Conservation (phyloP, 805 yeast species). For the Yarrowia sp. region DNA sequence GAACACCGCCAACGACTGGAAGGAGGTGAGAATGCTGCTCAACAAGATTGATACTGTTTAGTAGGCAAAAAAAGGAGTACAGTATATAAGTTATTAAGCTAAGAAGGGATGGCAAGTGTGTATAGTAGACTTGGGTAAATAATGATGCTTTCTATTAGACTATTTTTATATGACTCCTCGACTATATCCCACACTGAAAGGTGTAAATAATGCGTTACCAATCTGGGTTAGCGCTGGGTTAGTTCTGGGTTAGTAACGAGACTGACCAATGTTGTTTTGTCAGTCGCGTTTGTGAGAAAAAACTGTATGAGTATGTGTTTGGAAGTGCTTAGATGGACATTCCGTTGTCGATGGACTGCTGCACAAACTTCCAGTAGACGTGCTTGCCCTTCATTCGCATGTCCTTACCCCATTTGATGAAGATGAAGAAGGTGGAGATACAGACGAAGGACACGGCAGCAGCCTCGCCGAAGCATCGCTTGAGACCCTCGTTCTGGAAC, state of each 20-base stretch:
- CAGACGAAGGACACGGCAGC: constrained; percentile 26
- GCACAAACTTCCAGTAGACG: constrained; percentile 31
- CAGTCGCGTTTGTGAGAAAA: neutral
- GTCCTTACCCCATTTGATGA: constrained; percentile 52
- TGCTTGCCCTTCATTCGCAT: constrained; percentile 43
- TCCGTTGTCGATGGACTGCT: constrained; percentile 34
- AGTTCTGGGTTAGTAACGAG: constrained; percentile 13
- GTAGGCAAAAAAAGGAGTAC: neutral
- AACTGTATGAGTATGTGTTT: constrained; percentile 1
- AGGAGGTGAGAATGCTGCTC: constrained; percentile 13
- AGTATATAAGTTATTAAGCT: constrained; percentile 7
- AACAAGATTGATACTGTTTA: constrained; percentile 22
- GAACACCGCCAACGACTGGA: constrained; percentile 20
- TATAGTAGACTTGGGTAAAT: no score
- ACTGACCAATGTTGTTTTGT: neutral
- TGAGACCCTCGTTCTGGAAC: constrained; percentile 56
- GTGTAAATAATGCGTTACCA: constrained; percentile 18
- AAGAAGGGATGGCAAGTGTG: no score
- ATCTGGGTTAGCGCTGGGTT: constrained; percentile 28
- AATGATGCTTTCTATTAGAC: constrained; percentile 22
- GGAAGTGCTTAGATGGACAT: constrained; percentile 5
- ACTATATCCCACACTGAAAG: constrained; percentile 21
- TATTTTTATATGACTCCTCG: constrained; percentile 21
- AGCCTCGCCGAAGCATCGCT: constrained; percentile 52
- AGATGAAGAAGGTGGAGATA: constrained; percentile 26